A percentile compares a stretch with the other conserved stretches of the same genome.
Evolutionary conservation across 1,139 yeast genomes (phyloP).

Genomic region (Suhomyces terraborum): DNA sequence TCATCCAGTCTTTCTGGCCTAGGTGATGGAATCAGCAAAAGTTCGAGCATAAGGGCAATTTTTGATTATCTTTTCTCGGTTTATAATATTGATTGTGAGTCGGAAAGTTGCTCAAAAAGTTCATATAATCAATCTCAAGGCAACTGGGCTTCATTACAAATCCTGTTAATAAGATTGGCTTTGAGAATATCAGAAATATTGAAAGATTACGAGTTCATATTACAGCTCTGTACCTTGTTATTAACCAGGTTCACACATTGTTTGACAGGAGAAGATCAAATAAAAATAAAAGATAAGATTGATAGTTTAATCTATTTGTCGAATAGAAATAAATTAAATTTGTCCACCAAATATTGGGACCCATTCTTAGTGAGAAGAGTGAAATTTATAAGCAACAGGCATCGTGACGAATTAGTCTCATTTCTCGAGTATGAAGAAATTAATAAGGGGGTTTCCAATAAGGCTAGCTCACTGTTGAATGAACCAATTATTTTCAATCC

Average conservation of each 20-base stretch:
- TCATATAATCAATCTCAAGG: constrained; percentile 28
- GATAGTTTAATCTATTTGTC: constrained; percentile 25
- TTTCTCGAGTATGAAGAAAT: constrained; percentile 32
- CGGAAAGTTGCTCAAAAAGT: constrained; percentile 28
- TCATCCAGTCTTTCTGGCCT: constrained; percentile 6
- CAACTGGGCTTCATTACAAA: constrained; percentile 60
- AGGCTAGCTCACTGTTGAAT: constrained; percentile 5
- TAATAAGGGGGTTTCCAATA: constrained; percentile 15
- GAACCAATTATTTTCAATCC: constrained; percentile 37
- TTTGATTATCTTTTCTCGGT: constrained; percentile 42
- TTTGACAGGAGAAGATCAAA: constrained; percentile 41
- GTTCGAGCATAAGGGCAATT: constrained; percentile 27
- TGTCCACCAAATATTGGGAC: constrained; percentile 62
- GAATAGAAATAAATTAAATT: constrained; percentile 20
- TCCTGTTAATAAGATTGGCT: constrained; percentile 57
- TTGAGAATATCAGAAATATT: constrained; percentile 54
- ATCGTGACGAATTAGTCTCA: constrained; percentile 34
- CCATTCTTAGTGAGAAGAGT: constrained; percentile 62
- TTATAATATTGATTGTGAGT: constrained; percentile 42
- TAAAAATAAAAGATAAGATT: constrained; percentile 31
- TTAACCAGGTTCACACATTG: constrained; percentile 58
- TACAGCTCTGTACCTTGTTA: constrained; percentile 52
- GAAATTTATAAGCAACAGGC: constrained; percentile 29
- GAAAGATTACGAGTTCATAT: constrained; percentile 48
- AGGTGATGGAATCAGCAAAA: constrained; percentile 9